Evolutionary conservation across 73 alveolate species (phyloP).

Genomic region (Tetrahymena thermophila): DNA sequence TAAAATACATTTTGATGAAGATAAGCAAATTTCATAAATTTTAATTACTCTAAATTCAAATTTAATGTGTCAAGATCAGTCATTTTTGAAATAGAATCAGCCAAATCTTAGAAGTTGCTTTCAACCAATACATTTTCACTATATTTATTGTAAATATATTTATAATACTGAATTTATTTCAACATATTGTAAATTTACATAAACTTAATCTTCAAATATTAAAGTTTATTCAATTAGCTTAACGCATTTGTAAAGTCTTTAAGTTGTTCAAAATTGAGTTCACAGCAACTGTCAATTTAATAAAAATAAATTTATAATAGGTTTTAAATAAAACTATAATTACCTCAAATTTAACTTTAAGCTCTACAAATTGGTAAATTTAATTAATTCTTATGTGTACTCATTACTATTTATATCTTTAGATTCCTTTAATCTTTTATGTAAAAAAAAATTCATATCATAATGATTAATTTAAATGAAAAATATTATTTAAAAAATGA

Average conservation of each 20-base stretch:
- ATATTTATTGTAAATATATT: not conserved
- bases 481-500: too few relatives aligned
- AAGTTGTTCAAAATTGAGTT: not conserved
- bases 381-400: not conserved
- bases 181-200: not conserved
- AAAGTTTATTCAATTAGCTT: not conserved
- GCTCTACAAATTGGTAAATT: not conserved
- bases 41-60: not conserved
- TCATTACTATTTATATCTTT: not conserved
- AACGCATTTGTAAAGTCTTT: not conserved
- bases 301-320: too few relatives aligned
- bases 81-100: not conserved
- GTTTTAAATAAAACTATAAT: too few relatives aligned
- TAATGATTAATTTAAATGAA: too few relatives aligned
- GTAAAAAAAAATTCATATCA: too few relatives aligned
- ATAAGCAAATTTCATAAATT: not conserved
- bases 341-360: not conserved
- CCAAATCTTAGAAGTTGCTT: not conserved
- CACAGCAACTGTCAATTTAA: not conserved
- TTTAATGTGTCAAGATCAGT: not conserved
- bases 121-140: not conserved
- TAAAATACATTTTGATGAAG: not conserved
- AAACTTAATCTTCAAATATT: not conserved
- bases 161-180: not conserved
- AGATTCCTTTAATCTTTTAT: not conserved